Evolutionary conservation across 192 early-diverging fungal genomes (phyloP), one percentile per base, ranked within the genome.

Genomic region (Gaertneriomyces sp.): DNA sequence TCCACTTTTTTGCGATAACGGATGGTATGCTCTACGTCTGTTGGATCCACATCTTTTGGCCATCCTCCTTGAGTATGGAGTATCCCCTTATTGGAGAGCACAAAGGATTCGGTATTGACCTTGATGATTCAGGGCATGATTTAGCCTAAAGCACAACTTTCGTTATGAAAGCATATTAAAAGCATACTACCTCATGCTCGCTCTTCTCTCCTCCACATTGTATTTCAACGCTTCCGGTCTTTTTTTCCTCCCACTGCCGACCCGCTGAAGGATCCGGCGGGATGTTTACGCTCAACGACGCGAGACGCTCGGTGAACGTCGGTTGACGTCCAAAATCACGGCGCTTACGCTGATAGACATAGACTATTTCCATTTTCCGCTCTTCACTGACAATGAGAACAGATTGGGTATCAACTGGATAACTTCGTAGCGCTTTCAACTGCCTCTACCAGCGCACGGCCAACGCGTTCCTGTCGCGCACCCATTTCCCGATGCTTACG

Each of bases 1-100:
- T 86, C 84, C 20, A 86, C 76, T 69, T 86, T 86, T 53, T 85
- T 85, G 19, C 83, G 71, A 63, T 79, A 86, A 39, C 84, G 75
- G 55, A 85, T 81, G 12, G 83, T 86, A 54, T 86, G 84, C 68
- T 86, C 84, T 3, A 83, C 82, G 58, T 86, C 84, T 8, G 68
- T 77, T 10, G 77, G 51, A 63, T 86, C 84, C 4, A 86, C 84
- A 66, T 86, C 84, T 60, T 85, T 85, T 42, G 84, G 84, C 84
- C 84, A 86, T 7, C 84, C 84, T 33, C 84, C 84, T 61, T 86
- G 78, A 3, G 66, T 55, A 60, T 86, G 84, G 51, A 81, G 58
- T 46, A 85, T 84, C 7, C 83, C 83, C 20, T 76, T 56, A 60
- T 76, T 84, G 40, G 72, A 66, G 45, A 85, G 60, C 12, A 66